These are phyloP conservation scores for Chaetomidium leptoderma DNA, from an alignment of 495 filamentous ascomycete species.

Conservation along the genomic window DNA sequence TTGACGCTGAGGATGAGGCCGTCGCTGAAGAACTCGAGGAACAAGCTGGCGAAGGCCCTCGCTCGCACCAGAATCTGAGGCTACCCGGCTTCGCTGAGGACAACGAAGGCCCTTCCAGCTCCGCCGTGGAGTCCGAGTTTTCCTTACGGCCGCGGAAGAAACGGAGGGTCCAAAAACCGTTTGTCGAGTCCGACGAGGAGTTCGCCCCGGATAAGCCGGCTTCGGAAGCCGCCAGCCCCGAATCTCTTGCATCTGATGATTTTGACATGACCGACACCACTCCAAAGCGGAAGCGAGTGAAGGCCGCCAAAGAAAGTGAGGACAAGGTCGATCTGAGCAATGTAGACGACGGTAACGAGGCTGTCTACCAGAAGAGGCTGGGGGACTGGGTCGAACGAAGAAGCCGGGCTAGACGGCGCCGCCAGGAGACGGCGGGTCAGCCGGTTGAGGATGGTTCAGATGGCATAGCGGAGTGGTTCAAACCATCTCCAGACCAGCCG, in stretches of 20 bases:
- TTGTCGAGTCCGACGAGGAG: slow-evolving; percentile 43
- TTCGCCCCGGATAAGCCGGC: slow-evolving; percentile 32
- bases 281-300: slow-evolving; percentile 39
- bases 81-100: slow-evolving; percentile 70
- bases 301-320: slow-evolving; percentile 33
- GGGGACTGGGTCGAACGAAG: slow-evolving; percentile 68
- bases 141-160: slow-evolving; percentile 49
- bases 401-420: slow-evolving; percentile 56
- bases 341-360: slow-evolving; percentile 89
- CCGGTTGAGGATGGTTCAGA: slow-evolving; percentile 31
- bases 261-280: slow-evolving; percentile 34
- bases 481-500: slow-evolving; percentile 72
- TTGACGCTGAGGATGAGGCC: slow-evolving; percentile 68
- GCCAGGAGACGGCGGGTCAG: slow-evolving; percentile 34
- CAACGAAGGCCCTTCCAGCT: slow-evolving; percentile 23
- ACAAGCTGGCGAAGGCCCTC: slow-evolving; percentile 50
- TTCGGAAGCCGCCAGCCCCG: slow-evolving; percentile 29
- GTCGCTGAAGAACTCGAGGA: slow-evolving; percentile 51
- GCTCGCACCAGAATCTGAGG: slow-evolving; percentile 77
- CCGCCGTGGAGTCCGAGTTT: slow-evolving; percentile 46
- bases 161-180: slow-evolving; percentile 27
- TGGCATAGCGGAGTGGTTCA: slow-evolving; percentile 72
- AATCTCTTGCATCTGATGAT: slow-evolving; percentile 35
- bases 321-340: slow-evolving; percentile 65
- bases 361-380: slow-evolving; percentile 72